Evolutionary conservation across 345 rosid species (phyloP), one percentile per base, ranked within the genome.

Genomic region (Hypericum androsaemum): DNA sequence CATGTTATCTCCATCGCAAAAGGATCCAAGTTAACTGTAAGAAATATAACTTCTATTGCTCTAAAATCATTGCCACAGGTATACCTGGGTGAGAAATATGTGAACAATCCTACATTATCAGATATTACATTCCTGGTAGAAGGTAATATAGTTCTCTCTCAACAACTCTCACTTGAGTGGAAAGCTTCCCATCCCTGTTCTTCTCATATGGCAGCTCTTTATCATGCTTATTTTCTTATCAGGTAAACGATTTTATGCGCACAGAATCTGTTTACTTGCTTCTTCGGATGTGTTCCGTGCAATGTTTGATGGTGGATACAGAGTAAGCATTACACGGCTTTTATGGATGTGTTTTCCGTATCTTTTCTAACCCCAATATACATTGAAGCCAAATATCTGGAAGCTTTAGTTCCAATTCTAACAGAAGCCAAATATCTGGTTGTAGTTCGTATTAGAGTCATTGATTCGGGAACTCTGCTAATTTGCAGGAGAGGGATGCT

Each of bases 211-310:
- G 7, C 44, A 28, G 13, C 2, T 5, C 38, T 12, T 41, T 62
- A 8, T 3, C 28, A 3, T 11, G n/a, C 11, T 49, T 42, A 28
- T 43, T 10, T 11, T 38, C 47, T 51, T 56, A 12, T 39, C 63
- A 82, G 95, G 89, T 51, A 71, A 77, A 69, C 65, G 65, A 39
- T 82, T 85, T 77, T 76, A 67, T 61, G 89, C 87, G 39, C 89
- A 85, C 66, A 76, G 77, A 69, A 80, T 80, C 48, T 73, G 95
- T 57, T 70, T 85, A 60, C 84, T 85, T 65, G 95, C 84, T 65
- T 80, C 89, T 14, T 85, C 89, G 6, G 95, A 85, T 60, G 77
- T 76, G 40, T 85, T 82, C 14, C 84, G 83, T 53, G 95, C 95
- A 53, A 82, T 85, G 95, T 85, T 85, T 52, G 89, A 82, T 62